These are phyloP conservation scores for Peniophora sp. DNA, from an alignment of 1,284 basidiomycete species.

Conservation along the genomic window DNA sequence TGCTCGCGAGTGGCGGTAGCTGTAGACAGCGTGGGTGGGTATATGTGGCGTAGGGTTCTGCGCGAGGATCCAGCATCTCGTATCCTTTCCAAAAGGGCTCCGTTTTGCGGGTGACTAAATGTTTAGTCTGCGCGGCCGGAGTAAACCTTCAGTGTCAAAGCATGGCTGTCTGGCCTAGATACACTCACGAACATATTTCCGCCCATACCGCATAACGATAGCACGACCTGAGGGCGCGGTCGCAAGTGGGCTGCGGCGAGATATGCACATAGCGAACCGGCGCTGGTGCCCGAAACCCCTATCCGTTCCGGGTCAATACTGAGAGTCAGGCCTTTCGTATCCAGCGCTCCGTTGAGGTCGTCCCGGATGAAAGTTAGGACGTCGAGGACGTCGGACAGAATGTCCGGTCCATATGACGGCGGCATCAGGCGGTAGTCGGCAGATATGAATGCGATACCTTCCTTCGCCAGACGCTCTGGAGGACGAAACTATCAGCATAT, in stretches of 20 bases:
- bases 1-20: slow-evolving; percentile 30
- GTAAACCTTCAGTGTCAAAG: background rate
- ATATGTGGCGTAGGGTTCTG: slow-evolving; percentile 16
- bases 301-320: slow-evolving; percentile 35
- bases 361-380: slow-evolving; percentile 38
- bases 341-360: slow-evolving; percentile 15
- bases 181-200: slow-evolving; percentile 48
- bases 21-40: slow-evolving; percentile 22
- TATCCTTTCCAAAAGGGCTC: slow-evolving; percentile 31
- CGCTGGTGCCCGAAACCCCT: slow-evolving; percentile 50
- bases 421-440: slow-evolving; percentile 56
- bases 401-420: slow-evolving; percentile 47
- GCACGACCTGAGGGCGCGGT: slow-evolving; percentile 44
- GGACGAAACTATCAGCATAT: background rate
- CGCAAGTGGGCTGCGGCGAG: slow-evolving; percentile 44
- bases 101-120: slow-evolving; percentile 30
- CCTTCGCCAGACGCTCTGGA: slow-evolving; percentile 34
- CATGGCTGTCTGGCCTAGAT: background rate
- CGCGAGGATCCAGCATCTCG: slow-evolving; percentile 26
- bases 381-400: slow-evolving; percentile 47
- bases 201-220: slow-evolving; percentile 58
- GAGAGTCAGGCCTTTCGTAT: slow-evolving; percentile 10
- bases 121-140: slow-evolving; percentile 19
- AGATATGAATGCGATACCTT: slow-evolving; percentile 49
- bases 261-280: slow-evolving; percentile 58